Base-by-base conservation (phyloP, 441 rosid species). In the Croton laevigatus region DNA sequence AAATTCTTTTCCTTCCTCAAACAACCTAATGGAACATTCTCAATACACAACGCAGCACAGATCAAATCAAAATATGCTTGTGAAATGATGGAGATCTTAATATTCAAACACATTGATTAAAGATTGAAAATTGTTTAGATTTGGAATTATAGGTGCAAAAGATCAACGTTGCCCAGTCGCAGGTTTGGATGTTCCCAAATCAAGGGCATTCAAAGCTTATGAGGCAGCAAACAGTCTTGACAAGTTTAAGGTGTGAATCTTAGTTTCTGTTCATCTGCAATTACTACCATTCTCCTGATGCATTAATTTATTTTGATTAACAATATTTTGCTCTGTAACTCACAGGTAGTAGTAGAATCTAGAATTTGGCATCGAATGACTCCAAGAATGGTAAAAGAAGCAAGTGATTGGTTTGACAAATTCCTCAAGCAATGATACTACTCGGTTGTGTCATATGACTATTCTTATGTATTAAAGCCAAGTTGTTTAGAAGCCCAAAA, bases 141-240 rank as follows among this genome's bases (percentile, higher is more conserved):
- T 76, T 78, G 55, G 49, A 60, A 71, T 58, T 73, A 8, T 55
- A 90, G 97, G 96, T n/a, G 88, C 80, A 12, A 80, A 86, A 40
- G 97, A 94, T 80, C 93, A 86, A 49, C 94, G 94, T 9, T 89
- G 93, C 82, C 97, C 98, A 8, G 66, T 86, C 38, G 90, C 71
- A 1, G 98, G 96, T 73, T 60, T 94, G 71, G 80, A 79, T 69
- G 61, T 60, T 71, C 89, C 94, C 52, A 72, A 73, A 71, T 72
- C 74, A 71, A 82, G 74, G 69, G 82, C 89, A 45, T 36, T 44
- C 17, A 64, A 80, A 77, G 90, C 84, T 12, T 90, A 89, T 59
- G 81, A 65, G 32, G 75, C 80, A 34, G 83, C 85, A 3, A 70
- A 75, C 59, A 55, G 75, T 76, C 64, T 70, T 3, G 78, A 80